phyloP scores from a whole-genome alignment of 2,329 filamentous ascomycete species.

The Epichloe uncinata region DNA sequence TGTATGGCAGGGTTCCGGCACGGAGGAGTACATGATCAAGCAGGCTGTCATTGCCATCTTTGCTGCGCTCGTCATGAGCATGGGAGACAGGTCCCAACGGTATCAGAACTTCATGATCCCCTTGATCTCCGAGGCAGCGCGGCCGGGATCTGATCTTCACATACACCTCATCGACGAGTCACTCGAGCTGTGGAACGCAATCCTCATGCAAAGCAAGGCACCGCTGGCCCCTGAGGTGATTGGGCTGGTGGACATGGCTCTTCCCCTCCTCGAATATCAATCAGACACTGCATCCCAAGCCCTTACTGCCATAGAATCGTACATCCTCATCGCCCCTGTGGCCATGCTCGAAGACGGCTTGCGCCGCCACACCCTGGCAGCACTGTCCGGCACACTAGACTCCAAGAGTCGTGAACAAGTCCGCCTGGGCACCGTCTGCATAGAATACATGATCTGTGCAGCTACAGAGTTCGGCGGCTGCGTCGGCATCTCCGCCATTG shows the following conservation, averaged over 20 bases:
- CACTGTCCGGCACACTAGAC: conserved; percentile 35
- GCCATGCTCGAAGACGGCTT: conserved; percentile 46
- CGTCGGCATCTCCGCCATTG: conserved; percentile 47
- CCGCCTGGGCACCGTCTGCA: conserved; percentile 43
- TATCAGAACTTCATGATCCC: conserved; percentile 75
- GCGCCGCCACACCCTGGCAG: conserved; percentile 36
- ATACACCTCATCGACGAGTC: conserved; percentile 85
- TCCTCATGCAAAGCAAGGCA: conserved; percentile 52
- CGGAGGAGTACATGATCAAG: conserved; percentile 82
- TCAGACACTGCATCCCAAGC: conserved; percentile 49
- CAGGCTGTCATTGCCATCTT: conserved; percentile 83
- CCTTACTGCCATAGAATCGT: conserved; percentile 54
- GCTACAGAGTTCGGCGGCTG: conserved; percentile 49
- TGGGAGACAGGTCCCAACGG: conserved; percentile 62
- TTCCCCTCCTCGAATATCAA: conserved; percentile 54
- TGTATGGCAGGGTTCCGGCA: conserved; percentile 71
- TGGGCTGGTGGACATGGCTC: conserved; percentile 45
- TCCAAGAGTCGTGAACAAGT: conserved; percentile 44
- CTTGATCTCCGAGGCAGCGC: conserved; percentile 66
- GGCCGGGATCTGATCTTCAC: conserved; percentile 60
- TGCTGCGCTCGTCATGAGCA: conserved; percentile 69
- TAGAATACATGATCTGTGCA: conserved; percentile 51
- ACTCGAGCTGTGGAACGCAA: conserved; percentile 73
- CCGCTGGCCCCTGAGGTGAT: conserved; percentile 50
- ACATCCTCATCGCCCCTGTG: conserved; percentile 56